Conservation (phyloP, 352 stramenopile genomes). For the Globisporangium parvum region DNA sequence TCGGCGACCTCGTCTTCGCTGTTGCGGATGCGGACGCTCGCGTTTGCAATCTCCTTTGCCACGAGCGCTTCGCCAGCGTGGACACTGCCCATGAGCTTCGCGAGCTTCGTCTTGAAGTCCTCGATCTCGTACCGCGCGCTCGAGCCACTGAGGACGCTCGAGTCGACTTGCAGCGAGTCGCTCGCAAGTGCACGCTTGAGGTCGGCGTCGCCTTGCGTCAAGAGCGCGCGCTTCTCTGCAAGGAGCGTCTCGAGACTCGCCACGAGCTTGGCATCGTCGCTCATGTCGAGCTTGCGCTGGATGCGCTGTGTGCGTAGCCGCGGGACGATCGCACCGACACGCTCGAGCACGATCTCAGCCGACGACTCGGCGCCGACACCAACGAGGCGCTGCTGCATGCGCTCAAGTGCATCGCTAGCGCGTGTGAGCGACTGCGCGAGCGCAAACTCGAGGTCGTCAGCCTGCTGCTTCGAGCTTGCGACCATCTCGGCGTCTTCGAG, state of each 20-base stretch:
- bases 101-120: constrained; percentile 73
- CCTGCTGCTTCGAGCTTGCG: constrained; percentile 32
- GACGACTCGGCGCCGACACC: constrained; percentile 55
- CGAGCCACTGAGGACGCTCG: constrained; percentile 46
- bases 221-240: constrained; percentile 43
- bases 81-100: constrained; percentile 57
- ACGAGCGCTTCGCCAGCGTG: constrained; percentile 54
- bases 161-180: constrained; percentile 64
- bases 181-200: constrained; percentile 59
- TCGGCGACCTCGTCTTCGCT: constrained; percentile 60
- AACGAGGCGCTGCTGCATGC: constrained; percentile 51
- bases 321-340: constrained; percentile 60
- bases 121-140: constrained; percentile 63
- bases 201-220: constrained; percentile 55
- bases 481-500: constrained; percentile 52
- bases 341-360: constrained; percentile 53
- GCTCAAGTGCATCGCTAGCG: constrained; percentile 28
- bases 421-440: constrained; percentile 41
- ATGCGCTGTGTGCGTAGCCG: constrained; percentile 51
- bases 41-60: constrained; percentile 51
- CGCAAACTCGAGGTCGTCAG: constrained; percentile 63
- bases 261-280: constrained; percentile 49
- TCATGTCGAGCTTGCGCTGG: constrained; percentile 43
- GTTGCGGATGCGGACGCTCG: constrained; percentile 61
- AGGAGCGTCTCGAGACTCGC: constrained; percentile 49